phyloP scores from a whole-genome alignment of 139 green algal genomes.

The Dunaliella primolecta region DNA sequence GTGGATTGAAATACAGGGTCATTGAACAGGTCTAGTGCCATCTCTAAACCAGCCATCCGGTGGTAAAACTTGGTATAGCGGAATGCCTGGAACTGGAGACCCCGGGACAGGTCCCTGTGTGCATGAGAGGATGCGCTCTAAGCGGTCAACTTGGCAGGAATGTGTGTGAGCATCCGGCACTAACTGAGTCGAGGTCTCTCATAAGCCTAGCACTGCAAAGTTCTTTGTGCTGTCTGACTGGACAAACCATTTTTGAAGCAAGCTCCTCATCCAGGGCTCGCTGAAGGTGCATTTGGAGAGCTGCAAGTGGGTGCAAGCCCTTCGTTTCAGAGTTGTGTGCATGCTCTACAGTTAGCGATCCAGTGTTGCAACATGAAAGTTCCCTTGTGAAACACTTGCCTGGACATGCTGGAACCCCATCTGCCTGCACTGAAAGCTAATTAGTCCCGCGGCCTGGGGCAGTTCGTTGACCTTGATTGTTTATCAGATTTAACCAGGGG shows the following conservation, averaged over 20 bases:
- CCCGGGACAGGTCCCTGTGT: conserved; percentile 41
- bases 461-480: too few relatives aligned
- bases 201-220: neutral
- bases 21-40: conserved; percentile 48
- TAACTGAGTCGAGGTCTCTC: neutral
- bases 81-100: conserved; percentile 30
- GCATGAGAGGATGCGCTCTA: neutral
- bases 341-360: too few relatives aligned
- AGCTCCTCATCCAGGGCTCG: conserved; percentile 38
- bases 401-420: too few relatives aligned
- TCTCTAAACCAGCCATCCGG: conserved; percentile 45
- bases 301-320: conserved; percentile 15
- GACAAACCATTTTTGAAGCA: conserved; percentile 47
- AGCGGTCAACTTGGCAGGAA: neutral
- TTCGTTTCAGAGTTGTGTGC: too few relatives aligned
- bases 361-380: too few relatives aligned
- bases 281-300: conserved; percentile 5
- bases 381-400: too few relatives aligned
- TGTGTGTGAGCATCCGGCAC: neutral
- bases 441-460: too few relatives aligned
- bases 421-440: too few relatives aligned
- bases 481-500: too few relatives aligned
- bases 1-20: conserved; percentile 27
- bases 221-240: neutral
- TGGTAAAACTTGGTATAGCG: conserved; percentile 57